Conservation (phyloP, 2,329 filamentous ascomycete species). For the Sporothrix pseudoabietina region DNA sequence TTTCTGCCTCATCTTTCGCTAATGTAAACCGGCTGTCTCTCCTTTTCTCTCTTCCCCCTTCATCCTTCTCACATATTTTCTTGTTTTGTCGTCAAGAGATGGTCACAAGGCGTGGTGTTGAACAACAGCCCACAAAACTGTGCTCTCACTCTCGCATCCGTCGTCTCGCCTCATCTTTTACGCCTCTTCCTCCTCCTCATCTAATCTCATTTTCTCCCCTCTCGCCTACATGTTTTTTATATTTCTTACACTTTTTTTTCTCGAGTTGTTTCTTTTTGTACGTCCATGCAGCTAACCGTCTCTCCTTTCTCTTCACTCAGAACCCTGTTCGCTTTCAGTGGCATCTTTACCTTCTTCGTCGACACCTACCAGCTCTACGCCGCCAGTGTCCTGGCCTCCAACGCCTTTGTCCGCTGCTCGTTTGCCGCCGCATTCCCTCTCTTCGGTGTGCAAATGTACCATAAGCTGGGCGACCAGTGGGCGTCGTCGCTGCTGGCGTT, state of each 20-base stretch:
- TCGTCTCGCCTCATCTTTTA: conserved; percentile 11
- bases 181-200: conserved; percentile 18
- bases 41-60: not conserved
- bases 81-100: conserved; percentile 41
- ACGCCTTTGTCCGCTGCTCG: conserved; percentile 74
- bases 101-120: conserved; percentile 27
- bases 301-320: conserved; percentile 47
- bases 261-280: conserved; percentile 27
- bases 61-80: too few species aligned
- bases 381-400: conserved; percentile 78
- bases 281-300: conserved; percentile 40
- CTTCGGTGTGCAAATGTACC: conserved; percentile 74
- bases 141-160: not conserved
- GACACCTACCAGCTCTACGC: conserved; percentile 77
- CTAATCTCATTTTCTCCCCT: conserved; percentile 36
- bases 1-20: not conserved
- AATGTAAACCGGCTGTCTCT: not conserved
- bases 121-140: not conserved
- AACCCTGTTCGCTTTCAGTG: conserved; percentile 75
- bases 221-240: conserved; percentile 38
- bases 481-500: conserved; percentile 64
- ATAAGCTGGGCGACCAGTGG: conserved; percentile 70
- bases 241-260: not conserved
- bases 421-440: conserved; percentile 80
- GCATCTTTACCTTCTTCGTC: conserved; percentile 86